Evolutionary conservation across 2,329 filamentous ascomycete species (phyloP), one percentile per base, ranked within the genome.

Genomic region (Ramichloridium luteum): DNA sequence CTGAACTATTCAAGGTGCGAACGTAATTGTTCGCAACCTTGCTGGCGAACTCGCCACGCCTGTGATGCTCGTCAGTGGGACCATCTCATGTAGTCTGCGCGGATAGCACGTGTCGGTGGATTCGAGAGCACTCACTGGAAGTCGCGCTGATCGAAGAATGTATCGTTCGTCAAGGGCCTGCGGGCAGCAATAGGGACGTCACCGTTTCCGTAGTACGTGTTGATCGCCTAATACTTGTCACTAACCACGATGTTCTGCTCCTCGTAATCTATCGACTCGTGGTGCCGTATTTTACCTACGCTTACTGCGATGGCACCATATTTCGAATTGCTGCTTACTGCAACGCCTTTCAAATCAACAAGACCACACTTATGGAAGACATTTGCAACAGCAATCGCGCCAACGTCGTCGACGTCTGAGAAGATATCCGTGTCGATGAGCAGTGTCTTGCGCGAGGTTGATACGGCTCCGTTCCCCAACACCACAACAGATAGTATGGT

Each of bases 361-460:
- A 38, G 32, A 9, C 42, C 42, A 16, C 38, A 45, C 10, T 39
- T 44, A 18, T 43, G 38, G 1, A 47, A 30, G 4, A 40, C 30
- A 23, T 47, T 47, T 13, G 42, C 42, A 6, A 45, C 26, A 6
- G 44, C 38, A 8, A 47, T 26, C 3, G 44, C 42, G 9, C 42
- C 42, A 4, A 45, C 35, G 25, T 47, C 42, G 31, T 47, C 42
- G 3, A 43, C 42, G 22, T 46, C 42, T 8, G 32, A 30, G 30
- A 40, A 37, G 20, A 46, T 34, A 12, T 45, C 41, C 14, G 40
- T 43, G 16, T 46, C 41, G 28, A 46, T 37, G 32, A 67, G 69
- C 33, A 64, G 57, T 4, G 64, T 64, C 44, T 71, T 71, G n/a
- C n/a, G n/a, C n/a, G n/a, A n/a, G n/a, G n/a, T n/a, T n/a, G n/a